phyloP scores from a whole-genome alignment of 2,329 filamentous ascomycete genomes.

The Teratosphaeria epicoccoides region DNA sequence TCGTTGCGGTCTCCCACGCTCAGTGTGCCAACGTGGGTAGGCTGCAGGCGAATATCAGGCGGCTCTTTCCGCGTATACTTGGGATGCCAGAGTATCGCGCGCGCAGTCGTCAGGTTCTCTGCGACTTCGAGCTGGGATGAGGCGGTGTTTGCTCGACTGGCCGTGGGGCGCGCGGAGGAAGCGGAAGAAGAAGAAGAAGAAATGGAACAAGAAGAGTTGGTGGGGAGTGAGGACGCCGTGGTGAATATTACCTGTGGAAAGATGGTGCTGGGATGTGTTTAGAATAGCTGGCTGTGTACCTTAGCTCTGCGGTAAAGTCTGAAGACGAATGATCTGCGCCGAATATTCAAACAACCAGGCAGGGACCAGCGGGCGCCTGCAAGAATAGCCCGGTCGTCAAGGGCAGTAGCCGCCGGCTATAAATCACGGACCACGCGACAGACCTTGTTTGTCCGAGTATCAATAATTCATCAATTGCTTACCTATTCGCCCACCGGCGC shows the following conservation, averaged over 20 bases:
- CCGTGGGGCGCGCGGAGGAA: neutral
- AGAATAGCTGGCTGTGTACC: neutral
- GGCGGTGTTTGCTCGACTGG: slow-evolving; percentile 1
- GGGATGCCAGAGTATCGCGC: slow-evolving; percentile 40
- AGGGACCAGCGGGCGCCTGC: neutral
- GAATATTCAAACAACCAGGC: neutral
- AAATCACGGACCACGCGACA: neutral
- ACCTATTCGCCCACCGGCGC: too few species aligned
- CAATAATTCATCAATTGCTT: too few species aligned
- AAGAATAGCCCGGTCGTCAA: neutral
- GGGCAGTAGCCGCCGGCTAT: neutral
- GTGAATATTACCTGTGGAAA: neutral
- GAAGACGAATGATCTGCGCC: neutral
- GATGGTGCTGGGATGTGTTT: neutral
- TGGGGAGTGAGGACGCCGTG: slow-evolving; percentile 2
- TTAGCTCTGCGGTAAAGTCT: neutral
- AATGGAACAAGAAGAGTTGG: neutral
- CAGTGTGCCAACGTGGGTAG: slow-evolving; percentile 40
- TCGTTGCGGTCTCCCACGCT: slow-evolving; percentile 37
- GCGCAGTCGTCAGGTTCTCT: slow-evolving; percentile 38
- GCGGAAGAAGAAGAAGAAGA: neutral
- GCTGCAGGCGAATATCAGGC: slow-evolving; percentile 35
- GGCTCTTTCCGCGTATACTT: slow-evolving; percentile 34
- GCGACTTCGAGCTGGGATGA: slow-evolving; percentile 22
- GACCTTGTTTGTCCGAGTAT: too few species aligned